phyloP scores from a whole-genome alignment of 352 stramenopile genomes.

The Elongisporangium anandrum region DNA sequence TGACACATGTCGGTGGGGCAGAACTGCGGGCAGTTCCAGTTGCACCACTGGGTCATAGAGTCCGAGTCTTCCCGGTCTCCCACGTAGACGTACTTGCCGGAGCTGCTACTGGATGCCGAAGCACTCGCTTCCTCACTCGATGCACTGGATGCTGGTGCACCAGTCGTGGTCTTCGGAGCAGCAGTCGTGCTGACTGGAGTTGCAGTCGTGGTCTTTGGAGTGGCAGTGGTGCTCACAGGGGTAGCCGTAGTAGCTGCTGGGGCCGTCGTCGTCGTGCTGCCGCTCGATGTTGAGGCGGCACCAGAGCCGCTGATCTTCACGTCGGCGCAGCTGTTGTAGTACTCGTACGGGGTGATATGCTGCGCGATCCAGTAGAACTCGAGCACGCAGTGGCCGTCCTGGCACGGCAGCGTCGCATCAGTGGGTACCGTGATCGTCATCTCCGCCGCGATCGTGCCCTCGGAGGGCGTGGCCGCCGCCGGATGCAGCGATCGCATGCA shows the following conservation, averaged over 20 bases:
- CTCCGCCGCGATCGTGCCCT: slow-evolving; percentile 22
- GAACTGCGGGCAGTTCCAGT: slow-evolving; percentile 32
- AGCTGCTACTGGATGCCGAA: not conserved
- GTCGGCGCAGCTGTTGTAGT: slow-evolving; percentile 39
- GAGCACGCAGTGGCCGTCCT: slow-evolving; percentile 20
- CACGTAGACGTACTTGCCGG: slow-evolving; percentile 26
- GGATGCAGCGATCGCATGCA: slow-evolving; percentile 39
- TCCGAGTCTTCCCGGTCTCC: slow-evolving; percentile 5
- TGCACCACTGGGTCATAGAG: slow-evolving; percentile 24
- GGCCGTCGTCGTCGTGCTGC: slow-evolving; percentile 1
- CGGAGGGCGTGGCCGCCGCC: slow-evolving; percentile 19
- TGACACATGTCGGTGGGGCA: slow-evolving; percentile 28
- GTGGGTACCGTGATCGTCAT: slow-evolving; percentile 26
- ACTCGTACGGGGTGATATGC: slow-evolving; percentile 21
- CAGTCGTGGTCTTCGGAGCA: slow-evolving; percentile 2
- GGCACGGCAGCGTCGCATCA: slow-evolving; percentile 17
- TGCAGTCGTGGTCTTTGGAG: slow-evolving; percentile 3
- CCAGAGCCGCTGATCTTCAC: slow-evolving; percentile 13
- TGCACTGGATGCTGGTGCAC: slow-evolving; percentile 1
- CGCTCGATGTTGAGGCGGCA: slow-evolving; percentile 1
- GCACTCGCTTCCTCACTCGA: not conserved
- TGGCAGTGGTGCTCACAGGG: not conserved
- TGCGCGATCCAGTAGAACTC: slow-evolving; percentile 27
- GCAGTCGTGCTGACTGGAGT: slow-evolving; percentile 1
- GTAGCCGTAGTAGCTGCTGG: not conserved